A percentile compares a stretch with the other conserved stretches of the same genome.
phyloP scores from a whole-genome alignment of 768 basidiomycete species.

The Boletales sp. region DNA sequence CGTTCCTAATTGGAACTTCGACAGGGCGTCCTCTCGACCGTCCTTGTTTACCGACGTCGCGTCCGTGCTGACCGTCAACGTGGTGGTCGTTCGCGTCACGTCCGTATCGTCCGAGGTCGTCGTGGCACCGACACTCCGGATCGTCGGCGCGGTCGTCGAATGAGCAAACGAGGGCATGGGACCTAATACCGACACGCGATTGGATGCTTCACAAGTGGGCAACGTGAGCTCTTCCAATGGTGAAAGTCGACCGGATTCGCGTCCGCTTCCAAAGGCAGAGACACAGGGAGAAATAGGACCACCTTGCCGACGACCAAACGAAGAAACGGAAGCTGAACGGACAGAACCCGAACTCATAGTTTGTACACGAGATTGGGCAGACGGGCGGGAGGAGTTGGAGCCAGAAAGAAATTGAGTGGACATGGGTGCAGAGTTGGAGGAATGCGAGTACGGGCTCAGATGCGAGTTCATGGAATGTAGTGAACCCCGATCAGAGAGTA shows the following conservation, averaged over 20 bases:
- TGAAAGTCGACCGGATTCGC: slow-evolving; percentile 21
- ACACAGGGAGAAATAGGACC: slow-evolving; percentile 44
- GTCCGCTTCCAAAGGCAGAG: slow-evolving; percentile 45
- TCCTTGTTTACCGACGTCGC: slow-evolving; percentile 7
- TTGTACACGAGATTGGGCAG: slow-evolving; percentile 38
- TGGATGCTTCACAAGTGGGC: slow-evolving; percentile 8
- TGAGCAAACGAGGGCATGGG: slow-evolving; percentile 32
- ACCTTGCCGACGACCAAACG: slow-evolving; percentile 42
- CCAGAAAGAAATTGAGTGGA: slow-evolving; percentile 44
- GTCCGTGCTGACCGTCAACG: slow-evolving; percentile 18
- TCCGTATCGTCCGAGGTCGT: slow-evolving; percentile 31
- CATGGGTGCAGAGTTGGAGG: slow-evolving; percentile 52
- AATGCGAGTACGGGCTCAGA: slow-evolving; percentile 42
- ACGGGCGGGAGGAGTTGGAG: slow-evolving; percentile 55
- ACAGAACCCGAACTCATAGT: slow-evolving; percentile 37
- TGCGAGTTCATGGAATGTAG: slow-evolving; percentile 62
- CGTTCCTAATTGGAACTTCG: slow-evolving; percentile 11
- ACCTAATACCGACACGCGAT: slow-evolving; percentile 27
- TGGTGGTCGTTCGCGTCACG: slow-evolving; percentile 20
- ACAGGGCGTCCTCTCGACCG: slow-evolving; percentile 6
- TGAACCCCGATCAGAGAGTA: slow-evolving; percentile 61
- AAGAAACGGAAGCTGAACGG: slow-evolving; percentile 52
- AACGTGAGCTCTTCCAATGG: slow-evolving; percentile 19
- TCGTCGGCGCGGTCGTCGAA: slow-evolving; percentile 27
- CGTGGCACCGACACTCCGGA: slow-evolving; percentile 29